Percentiles rank a stretch among this genome's conserved stretches.
These are phyloP conservation scores for Phytophthora lateralis DNA, from an alignment of 352 stramenopile genomes.

Conservation along the genomic window DNA sequence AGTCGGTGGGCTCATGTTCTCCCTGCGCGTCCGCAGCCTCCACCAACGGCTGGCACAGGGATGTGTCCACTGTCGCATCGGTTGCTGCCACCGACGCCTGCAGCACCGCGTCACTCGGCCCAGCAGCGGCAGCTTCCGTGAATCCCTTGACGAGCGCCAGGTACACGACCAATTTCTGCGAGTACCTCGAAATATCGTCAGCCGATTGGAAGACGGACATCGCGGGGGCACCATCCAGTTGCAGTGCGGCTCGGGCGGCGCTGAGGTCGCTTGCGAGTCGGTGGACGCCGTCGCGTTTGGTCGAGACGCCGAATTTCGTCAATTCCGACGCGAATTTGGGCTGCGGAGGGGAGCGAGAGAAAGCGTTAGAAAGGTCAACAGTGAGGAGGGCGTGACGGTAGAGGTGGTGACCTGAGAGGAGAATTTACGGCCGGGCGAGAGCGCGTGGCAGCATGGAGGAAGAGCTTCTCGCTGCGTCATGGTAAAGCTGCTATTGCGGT, in stretches of 20 bases:
- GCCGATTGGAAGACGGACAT: conserved; percentile 20
- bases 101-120: not conserved
- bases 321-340: conserved; percentile 54
- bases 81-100: conserved; percentile 13
- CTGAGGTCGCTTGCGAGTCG: conserved; percentile 50
- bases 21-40: conserved; percentile 7
- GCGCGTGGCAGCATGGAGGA: conserved; percentile 60
- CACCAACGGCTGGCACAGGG: conserved; percentile 53
- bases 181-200: conserved; percentile 34
- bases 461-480: conserved; percentile 48
- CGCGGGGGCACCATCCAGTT: conserved; percentile 18
- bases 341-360: conserved; percentile 14
- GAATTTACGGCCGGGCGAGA: conserved; percentile 43
- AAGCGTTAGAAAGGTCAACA: not conserved
- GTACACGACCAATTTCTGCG: conserved; percentile 45
- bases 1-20: conserved; percentile 5
- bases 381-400: not conserved
- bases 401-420: not conserved
- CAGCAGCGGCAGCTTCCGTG: conserved; percentile 13
- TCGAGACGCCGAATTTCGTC: conserved; percentile 36
- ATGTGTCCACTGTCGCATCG: conserved; percentile 1
- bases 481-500: not conserved
- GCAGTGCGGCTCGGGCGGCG: conserved; percentile 41
- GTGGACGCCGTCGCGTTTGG: conserved; percentile 37
- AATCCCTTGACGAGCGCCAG: conserved; percentile 69